Percentiles rank a stretch among this genome's conserved stretches.
These are phyloP conservation scores for Penicillium egyptiacum DNA, from an alignment of 495 filamentous ascomycete species.

Conservation along the genomic window DNA sequence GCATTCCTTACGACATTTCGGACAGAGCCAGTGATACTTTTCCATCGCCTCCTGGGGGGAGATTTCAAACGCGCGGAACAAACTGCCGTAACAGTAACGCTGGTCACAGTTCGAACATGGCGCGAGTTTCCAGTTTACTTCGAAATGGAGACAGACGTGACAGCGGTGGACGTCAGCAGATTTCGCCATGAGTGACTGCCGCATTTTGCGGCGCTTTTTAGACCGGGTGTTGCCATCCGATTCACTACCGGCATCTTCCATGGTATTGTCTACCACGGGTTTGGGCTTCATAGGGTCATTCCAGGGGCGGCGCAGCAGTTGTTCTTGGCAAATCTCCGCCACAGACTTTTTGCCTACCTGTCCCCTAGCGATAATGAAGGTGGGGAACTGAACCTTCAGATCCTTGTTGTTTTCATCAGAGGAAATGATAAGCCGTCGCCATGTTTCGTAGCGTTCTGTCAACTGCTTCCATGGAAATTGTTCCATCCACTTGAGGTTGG, in stretches of 20 bases:
- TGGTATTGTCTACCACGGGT: constrained; percentile 23
- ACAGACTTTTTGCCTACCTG: constrained; percentile 68
- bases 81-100: constrained; percentile 81
- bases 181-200: constrained; percentile 40
- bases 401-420: constrained; percentile 61
- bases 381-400: constrained; percentile 46
- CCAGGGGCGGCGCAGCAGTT: constrained; percentile 70
- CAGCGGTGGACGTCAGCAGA: constrained; percentile 53
- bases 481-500: constrained; percentile 84
- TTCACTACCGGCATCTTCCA: constrained; percentile 15
- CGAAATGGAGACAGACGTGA: constrained; percentile 76
- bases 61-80: constrained; percentile 87
- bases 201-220: constrained; percentile 51
- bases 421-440: constrained; percentile 72
- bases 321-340: constrained; percentile 87
- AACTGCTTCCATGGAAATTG: constrained; percentile 85
- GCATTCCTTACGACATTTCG: constrained; percentile 79
- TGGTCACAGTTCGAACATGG: constrained; percentile 71
- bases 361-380: constrained; percentile 63
- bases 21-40: constrained; percentile 78
- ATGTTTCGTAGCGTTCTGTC: constrained; percentile 73
- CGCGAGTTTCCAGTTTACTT: constrained; percentile 77
- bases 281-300: constrained; percentile 51
- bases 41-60: constrained; percentile 79
- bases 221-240: constrained; percentile 36